Conservation (phyloP, 1,284 basidiomycete species). For the Porodaedalea pini region DNA sequence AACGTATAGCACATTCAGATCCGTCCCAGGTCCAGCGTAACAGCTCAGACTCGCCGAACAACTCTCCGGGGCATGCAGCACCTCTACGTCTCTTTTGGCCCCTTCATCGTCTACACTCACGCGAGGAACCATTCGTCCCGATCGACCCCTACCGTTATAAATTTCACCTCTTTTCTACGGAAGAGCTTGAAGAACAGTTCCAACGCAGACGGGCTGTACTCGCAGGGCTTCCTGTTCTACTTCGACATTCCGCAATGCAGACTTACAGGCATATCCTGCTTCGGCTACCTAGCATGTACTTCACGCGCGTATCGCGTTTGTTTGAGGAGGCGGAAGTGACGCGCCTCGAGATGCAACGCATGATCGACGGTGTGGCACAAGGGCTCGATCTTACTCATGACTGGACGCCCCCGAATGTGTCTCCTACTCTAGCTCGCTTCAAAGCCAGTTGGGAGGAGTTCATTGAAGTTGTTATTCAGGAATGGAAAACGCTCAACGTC, state of each 20-base stretch:
- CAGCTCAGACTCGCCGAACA: conserved; percentile 27
- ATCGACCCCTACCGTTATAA: conserved; percentile 43
- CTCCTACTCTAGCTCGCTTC: conserved; percentile 23
- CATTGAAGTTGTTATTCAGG: conserved; percentile 40
- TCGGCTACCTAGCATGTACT: conserved; percentile 70
- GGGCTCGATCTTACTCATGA: conserved; percentile 13
- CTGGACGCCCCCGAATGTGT: conserved; percentile 17
- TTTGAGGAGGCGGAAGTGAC: conserved; percentile 75
- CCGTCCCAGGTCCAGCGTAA: conserved; percentile 4
- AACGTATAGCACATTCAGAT: too few species aligned
- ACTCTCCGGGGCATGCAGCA: conserved; percentile 39
- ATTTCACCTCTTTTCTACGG: conserved; percentile 27
- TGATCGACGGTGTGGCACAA: conserved; percentile 40
- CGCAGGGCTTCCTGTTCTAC: conserved; percentile 32
- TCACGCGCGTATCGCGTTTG: conserved; percentile 64
- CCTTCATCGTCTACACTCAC: conserved; percentile 37
- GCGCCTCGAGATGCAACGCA: conserved; percentile 63
- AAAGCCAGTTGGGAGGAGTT: conserved; percentile 40
- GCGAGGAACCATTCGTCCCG: conserved; percentile 49
- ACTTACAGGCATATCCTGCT: conserved; percentile 59
- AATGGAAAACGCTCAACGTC: conserved; percentile 47
- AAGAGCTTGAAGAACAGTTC: conserved; percentile 18
- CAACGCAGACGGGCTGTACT: conserved; percentile 6
- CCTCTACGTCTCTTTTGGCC: conserved; percentile 40
- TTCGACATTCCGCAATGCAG: conserved; percentile 51